phyloP scores from a whole-genome alignment of 495 filamentous ascomycete genomes.

The Cenococcum geophilum region DNA sequence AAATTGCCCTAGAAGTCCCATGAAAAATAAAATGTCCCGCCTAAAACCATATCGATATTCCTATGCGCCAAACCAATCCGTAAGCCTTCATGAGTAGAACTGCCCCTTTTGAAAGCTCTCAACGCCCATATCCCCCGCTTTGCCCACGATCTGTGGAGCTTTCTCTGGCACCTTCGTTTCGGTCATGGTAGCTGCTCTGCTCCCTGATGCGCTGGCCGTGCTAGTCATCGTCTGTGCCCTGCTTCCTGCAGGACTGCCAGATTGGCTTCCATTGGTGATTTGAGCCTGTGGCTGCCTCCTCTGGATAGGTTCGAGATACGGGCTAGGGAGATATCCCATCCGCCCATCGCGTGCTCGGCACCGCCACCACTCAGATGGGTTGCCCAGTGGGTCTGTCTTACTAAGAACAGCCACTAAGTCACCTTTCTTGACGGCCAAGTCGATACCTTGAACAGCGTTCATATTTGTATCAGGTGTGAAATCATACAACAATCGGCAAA shows the following conservation, averaged over 20 bases:
- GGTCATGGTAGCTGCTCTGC: slow-evolving; percentile 36
- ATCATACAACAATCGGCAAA: slow-evolving; percentile 90
- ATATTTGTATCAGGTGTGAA: slow-evolving; percentile 65
- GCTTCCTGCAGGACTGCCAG: slow-evolving; percentile 39
- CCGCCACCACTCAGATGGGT: slow-evolving; percentile 93
- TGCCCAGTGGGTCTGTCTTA: slow-evolving; percentile 87
- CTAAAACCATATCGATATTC: neutral
- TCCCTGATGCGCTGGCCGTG: slow-evolving; percentile 41
- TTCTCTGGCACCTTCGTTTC: slow-evolving; percentile 55
- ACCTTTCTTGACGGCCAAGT: slow-evolving; percentile 88
- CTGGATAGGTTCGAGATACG: slow-evolving; percentile 80
- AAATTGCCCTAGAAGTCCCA: neutral
- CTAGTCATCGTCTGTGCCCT: slow-evolving; percentile 40
- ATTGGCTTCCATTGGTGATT: slow-evolving; percentile 42
- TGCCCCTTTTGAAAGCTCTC: slow-evolving; percentile 90
- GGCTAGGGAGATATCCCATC: slow-evolving; percentile 82
- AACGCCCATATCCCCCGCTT: slow-evolving; percentile 55
- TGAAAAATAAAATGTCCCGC: neutral
- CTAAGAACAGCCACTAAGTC: slow-evolving; percentile 91
- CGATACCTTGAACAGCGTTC: slow-evolving; percentile 55
- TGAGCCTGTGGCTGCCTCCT: slow-evolving; percentile 53
- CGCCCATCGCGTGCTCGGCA: slow-evolving; percentile 88
- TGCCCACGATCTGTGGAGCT: slow-evolving; percentile 33
- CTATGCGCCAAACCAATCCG: slow-evolving; percentile 1
- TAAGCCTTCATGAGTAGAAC: slow-evolving; percentile 57